Base-by-base conservation (phyloP, 352 stramenopile genomes). In the Globisporangium canariense region DNA sequence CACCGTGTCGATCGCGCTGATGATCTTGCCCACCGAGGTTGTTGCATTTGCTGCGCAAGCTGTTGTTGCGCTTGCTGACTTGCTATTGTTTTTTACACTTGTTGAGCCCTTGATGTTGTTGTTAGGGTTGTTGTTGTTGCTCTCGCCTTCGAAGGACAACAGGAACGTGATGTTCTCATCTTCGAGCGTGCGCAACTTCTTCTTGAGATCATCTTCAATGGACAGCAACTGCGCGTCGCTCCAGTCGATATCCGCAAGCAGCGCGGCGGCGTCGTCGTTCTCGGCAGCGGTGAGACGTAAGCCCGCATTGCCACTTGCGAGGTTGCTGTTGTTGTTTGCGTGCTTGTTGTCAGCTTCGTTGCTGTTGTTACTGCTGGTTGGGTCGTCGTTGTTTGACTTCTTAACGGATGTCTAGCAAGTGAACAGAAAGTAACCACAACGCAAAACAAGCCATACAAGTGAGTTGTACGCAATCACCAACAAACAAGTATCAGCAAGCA, bases 81-180 rank as follows among this genome's bases (percentile, higher is more conserved):
- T 45, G 22, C 28, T 68, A 18, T 36, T 56, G 28, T 28, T 68
- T 16, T 36, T 56, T 46, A 34, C 41, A 1, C n/a, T 32, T 14
- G 43, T 46, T 41, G 34, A 13, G 8, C 11, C 13, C 46, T 46
- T 22, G 30, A 59, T 51, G 53, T 61, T 40, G 56, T 38, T 62
- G 11, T 9, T 51, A 54, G 16, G 45, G 34, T 13, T 41, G 6
- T 62, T 70, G 25, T 61, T 40, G 56, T 38, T 62, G 11, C 14
- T 51, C 13, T 67, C 77, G 3, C 77, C 69, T 53, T 92, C 81
- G 57, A 92, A 76, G 3, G 81, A 86, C 16, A 92, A 67, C 11
- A 92, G 58, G 47, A 92, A 90, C 16, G 79, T 71, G 38, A 92
- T 90, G 62, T 92, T 92, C 9, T 90, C 81, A 53, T 92, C 81